Percentiles rank a stretch among this genome's conserved stretches.
These are phyloP conservation scores for Coemansia sp. DNA, from an alignment of 192 early-diverging fungal species.

Conservation along the genomic window DNA sequence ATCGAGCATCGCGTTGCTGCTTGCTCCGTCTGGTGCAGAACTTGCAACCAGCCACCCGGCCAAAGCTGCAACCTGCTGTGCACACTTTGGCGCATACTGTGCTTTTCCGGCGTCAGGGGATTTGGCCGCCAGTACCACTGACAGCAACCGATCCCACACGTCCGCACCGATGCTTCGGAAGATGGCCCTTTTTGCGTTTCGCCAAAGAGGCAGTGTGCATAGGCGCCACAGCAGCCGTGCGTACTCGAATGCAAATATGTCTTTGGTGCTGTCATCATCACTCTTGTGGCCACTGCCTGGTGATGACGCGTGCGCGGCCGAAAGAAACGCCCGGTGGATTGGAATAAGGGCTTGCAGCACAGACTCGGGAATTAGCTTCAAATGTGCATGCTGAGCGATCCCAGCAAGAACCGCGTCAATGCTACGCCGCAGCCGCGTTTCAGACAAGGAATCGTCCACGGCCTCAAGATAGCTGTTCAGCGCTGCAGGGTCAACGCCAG, in stretches of 20 bases:
- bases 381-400: constrained; percentile 1
- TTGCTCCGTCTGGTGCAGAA: constrained; percentile 1
- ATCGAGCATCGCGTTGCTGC: constrained; percentile 1
- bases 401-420: constrained; percentile 15
- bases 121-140: not conserved
- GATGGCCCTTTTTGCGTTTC: not conserved
- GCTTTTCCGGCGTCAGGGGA: not conserved
- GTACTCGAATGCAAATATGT: constrained; percentile 15
- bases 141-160: constrained; percentile 28
- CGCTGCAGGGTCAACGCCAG: not conserved
- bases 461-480: not conserved
- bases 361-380: not conserved
- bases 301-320: not conserved
- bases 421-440: constrained; percentile 29
- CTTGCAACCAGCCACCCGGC: constrained; percentile 29
- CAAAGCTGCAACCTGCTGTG: constrained; percentile 1
- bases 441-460: constrained; percentile 8
- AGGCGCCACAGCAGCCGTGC: constrained; percentile 26
- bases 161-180: constrained; percentile 11
- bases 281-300: not conserved
- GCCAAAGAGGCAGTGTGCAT: constrained; percentile 20
- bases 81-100: not conserved
- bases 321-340: constrained; percentile 10
- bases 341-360: constrained; percentile 2
- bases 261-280: not conserved